Evolutionary conservation across 768 basidiomycete genomes (phyloP).

Genomic region (Psilocybe cubensis): DNA sequence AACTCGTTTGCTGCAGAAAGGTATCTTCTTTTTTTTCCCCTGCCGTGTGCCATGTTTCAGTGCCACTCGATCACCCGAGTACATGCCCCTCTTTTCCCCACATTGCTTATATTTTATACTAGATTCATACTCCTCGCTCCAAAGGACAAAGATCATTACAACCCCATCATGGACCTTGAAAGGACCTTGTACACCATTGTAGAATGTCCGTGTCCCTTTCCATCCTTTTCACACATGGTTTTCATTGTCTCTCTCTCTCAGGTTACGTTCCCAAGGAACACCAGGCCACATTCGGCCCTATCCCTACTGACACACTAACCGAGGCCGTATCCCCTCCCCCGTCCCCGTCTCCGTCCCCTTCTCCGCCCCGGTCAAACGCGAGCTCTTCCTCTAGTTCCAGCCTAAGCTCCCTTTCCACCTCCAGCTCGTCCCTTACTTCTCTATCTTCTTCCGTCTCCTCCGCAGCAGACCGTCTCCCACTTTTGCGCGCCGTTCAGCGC

Average conservation of each 20-base stretch:
- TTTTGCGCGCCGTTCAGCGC: constrained; percentile 65
- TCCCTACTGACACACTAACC: constrained; percentile 52
- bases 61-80: too few relatives aligned
- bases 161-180: constrained; percentile 82
- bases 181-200: constrained; percentile 72
- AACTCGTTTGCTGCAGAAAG: constrained; percentile 70
- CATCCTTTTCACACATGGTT: not conserved
- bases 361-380: constrained; percentile 35
- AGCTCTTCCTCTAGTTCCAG: constrained; percentile 29
- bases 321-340: constrained; percentile 41
- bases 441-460: constrained; percentile 25
- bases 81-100: not conserved
- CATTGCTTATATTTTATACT: not conserved
- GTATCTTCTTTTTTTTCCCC: constrained; percentile 38
- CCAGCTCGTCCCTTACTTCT: constrained; percentile 36
- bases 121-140: constrained; percentile 82
- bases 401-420: constrained; percentile 27
- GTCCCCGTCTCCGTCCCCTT: constrained; percentile 44
- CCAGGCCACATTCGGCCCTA: constrained; percentile 66
- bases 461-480: constrained; percentile 28
- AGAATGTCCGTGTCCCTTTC: constrained; percentile 51
- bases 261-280: constrained; percentile 72
- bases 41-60: not conserved
- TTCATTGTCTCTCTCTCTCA: constrained; percentile 27
- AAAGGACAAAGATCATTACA: constrained; percentile 86